Evolutionary conservation across 2,329 filamentous ascomycete species (phyloP), one percentile per base, ranked within the genome.

Genomic region (Hypoxylon sp.): DNA sequence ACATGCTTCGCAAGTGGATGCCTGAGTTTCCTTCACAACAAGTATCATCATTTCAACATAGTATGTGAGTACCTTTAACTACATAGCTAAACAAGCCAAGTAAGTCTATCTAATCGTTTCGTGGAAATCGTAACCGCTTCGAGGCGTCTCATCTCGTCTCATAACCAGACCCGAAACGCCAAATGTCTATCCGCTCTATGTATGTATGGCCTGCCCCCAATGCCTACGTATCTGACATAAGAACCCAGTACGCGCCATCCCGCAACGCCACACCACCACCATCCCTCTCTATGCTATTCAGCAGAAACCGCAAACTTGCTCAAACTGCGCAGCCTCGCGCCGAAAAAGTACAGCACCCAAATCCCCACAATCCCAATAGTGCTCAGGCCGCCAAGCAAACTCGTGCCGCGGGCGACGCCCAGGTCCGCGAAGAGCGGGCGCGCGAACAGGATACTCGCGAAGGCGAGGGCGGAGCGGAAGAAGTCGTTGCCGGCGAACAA

Each of bases 401-500:
- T 87, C 0, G 85, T 82, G 2, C 89, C 90, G 48, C 79, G 81
- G 4, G 83, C 87, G 29, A 91, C 85, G 13, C 88, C 88, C 4
- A 91, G 73, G 71, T 89, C 87, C 15, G 79, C 77, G 62, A 86
- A 91, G 59, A 91, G 81, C 5, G 89, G 88, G 51, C 85, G 82
- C 0, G 86, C 84, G 72, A 90, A 91, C 19, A 91, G 78, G 50
- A 91, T 84, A 27, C 85, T 86, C 0, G 84, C 88, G 56, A 86
- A 88, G 6, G 89, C 89, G 2, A 91, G 78, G 1, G 87, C 84
- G 31, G 82, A 84, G 44, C 87, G 82, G 77, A 86, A 84, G 75
- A 89, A 86, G 79, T 89, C 87, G 73, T 89, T 90, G 5, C 82
- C 87, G 0, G 88, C 87, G 73, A 90, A 89, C 21, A 90, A 78